Evolutionary conservation across 179 eudicot genomes (phyloP).

Genomic region (Silene coronaria): DNA sequence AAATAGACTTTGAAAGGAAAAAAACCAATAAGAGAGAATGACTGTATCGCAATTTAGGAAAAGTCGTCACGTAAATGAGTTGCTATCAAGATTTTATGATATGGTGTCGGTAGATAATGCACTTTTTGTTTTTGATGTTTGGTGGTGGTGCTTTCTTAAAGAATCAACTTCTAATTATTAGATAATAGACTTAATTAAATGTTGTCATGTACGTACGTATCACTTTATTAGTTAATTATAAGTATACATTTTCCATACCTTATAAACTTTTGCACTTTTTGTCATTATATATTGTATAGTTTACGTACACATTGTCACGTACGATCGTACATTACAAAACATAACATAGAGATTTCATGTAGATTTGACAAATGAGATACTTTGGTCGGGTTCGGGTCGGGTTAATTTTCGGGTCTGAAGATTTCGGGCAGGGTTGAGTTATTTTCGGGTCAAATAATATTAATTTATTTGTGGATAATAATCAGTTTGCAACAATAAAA

Average conservation of each 20-base stretch:
- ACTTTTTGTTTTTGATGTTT: not conserved
- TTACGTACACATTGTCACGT: no score
- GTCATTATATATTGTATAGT: not conserved
- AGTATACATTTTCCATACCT: not conserved
- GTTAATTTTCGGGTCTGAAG: no score
- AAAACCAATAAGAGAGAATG: not conserved
- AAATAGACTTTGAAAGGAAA: conserved; percentile 1
- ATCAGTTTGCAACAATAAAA: no score
- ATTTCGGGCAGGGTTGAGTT: no score
- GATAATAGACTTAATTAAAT: not conserved
- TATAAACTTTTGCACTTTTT: not conserved
- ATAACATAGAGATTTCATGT: no score
- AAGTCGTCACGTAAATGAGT: conserved; percentile 15
- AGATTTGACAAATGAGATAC: no score
- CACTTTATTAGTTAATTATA: no score
- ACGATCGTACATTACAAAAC: not conserved
- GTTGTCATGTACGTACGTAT: not conserved
- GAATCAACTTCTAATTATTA: conserved; percentile 3
- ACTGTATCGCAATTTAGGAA: not conserved
- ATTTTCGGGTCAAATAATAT: no score
- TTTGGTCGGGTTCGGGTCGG: no score
- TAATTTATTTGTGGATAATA: no score
- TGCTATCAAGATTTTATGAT: conserved; percentile 1
- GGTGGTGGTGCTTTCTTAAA: not conserved
- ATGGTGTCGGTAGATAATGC: conserved; percentile 21